These are phyloP conservation scores for Oenanthe sinensis DNA, from an alignment of 129 eudicot genomes.

Conservation along the genomic window DNA sequence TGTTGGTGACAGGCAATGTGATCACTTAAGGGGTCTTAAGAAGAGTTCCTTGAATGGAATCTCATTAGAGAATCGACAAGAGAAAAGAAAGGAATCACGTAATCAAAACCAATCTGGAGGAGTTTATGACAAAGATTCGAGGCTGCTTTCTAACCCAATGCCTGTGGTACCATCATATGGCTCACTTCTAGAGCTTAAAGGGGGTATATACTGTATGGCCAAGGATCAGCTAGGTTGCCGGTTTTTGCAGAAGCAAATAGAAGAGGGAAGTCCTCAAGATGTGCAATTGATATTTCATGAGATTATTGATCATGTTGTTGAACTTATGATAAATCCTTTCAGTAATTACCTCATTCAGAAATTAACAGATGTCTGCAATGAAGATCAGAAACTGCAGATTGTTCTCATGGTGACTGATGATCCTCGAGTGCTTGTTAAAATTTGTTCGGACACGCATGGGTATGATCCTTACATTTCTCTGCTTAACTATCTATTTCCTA, in stretches of 20 bases:
- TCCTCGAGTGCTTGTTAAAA: slow-evolving; percentile 44
- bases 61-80: neutral
- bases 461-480: slow-evolving; percentile 10
- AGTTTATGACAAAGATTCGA: slow-evolving; percentile 22
- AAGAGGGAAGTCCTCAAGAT: slow-evolving; percentile 43
- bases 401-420: slow-evolving; percentile 37
- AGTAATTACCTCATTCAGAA: slow-evolving; percentile 80
- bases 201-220: slow-evolving; percentile 37
- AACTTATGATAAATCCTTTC: slow-evolving; percentile 59
- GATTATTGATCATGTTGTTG: slow-evolving; percentile 40
- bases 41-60: slow-evolving; percentile 16
- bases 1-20: slow-evolving; percentile 21
- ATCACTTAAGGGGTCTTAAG: slow-evolving; percentile 17
- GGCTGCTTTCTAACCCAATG: slow-evolving; percentile 16
- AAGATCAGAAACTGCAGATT: slow-evolving; percentile 67
- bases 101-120: slow-evolving; percentile 15
- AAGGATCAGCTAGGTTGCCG: slow-evolving; percentile 79
- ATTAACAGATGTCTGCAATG: slow-evolving; percentile 46
- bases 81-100: slow-evolving; percentile 6
- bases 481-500: neutral
- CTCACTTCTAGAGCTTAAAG: slow-evolving; percentile 27
- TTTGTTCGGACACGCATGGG: slow-evolving; percentile 63
- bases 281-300: slow-evolving; percentile 48
- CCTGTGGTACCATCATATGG: slow-evolving; percentile 17
- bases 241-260: slow-evolving; percentile 50